Evolutionary conservation across 176 grass and related monocot genomes (phyloP).

Genomic region (Aegilops tauschii): DNA sequence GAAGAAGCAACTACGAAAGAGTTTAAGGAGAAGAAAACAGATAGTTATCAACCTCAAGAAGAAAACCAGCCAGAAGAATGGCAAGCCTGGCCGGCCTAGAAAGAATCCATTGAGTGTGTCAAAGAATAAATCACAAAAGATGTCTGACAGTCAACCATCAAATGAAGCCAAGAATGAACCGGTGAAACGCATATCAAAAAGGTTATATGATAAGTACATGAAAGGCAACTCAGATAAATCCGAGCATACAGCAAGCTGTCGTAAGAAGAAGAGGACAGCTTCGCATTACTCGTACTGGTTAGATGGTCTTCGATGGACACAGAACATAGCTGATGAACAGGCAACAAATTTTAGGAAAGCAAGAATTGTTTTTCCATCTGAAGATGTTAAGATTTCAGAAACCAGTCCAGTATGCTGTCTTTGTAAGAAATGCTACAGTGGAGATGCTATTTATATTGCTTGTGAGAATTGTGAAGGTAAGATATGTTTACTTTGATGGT

Average conservation of each 20-base stretch:
- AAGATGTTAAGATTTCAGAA: slow-evolving; percentile 47
- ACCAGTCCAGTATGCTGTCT: slow-evolving; percentile 61
- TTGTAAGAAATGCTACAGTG: slow-evolving; percentile 59
- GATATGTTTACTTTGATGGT: slow-evolving; percentile 2
- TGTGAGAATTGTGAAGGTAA: slow-evolving; percentile 93
- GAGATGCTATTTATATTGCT: slow-evolving; percentile 71
- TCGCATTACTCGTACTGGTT: slow-evolving; percentile 83
- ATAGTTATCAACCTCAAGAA: slow-evolving; percentile 48
- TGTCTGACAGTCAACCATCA: slow-evolving; percentile 20
- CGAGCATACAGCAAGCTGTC: slow-evolving; percentile 32
- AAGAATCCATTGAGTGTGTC: slow-evolving; percentile 14
- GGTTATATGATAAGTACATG: slow-evolving; percentile 58
- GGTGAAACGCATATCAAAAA: slow-evolving; percentile 45
- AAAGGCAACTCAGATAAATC: slow-evolving; percentile 37
- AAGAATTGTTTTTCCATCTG: slow-evolving; percentile 63
- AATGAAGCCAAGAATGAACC: slow-evolving; percentile 31
- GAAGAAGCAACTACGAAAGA: slow-evolving; percentile 32
- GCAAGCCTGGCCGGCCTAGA: slow-evolving; percentile 40
- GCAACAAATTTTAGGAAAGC: slow-evolving; percentile 68
- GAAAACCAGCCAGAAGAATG: slow-evolving; percentile 49
- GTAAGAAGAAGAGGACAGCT: slow-evolving; percentile 81
- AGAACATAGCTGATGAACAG: slow-evolving; percentile 59
- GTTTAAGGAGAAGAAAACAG: slow-evolving; percentile 51
- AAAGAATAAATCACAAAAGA: slow-evolving; percentile 24
- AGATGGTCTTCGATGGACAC: slow-evolving; percentile 78